Evolutionary conservation across 768 basidiomycete genomes (phyloP), one percentile per base, ranked within the genome.

Genomic region (Naganishia randhawae): DNA sequence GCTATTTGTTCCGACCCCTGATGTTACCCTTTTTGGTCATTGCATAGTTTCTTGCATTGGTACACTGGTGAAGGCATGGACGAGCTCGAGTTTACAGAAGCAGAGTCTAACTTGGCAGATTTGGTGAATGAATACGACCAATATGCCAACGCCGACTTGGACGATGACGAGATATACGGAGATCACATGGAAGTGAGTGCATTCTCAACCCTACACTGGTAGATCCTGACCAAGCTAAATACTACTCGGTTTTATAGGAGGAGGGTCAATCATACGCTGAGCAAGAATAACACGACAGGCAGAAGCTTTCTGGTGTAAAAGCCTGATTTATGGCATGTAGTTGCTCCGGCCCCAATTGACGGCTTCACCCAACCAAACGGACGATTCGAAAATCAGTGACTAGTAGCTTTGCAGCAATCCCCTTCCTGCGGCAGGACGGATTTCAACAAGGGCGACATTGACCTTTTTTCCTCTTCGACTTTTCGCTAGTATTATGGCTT

Each of bases 31-130:
- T 48, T 14, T 19, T 48, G 32, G 27, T 61, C 1, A 1, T 14
- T 22, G 37, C 48, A n/a, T 48, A 62, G 67, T 41, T 68, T 68
- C 67, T 68, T 68, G 57, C 68, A 69, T 42, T 63, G 71, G 69
- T 75, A 75, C 72, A 75, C 73, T 62, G 75, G 73, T 32, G 76
- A 75, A 54, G 74, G 76, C 50, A 75, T 75, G 74, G 73, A 74
- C 66, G 73, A 75, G 69, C 71, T 74, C 71, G 76, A 77, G 54
- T 77, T 77, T 70, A 74, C 71, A 29, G 76, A 77, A 50, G 76
- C 76, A 41, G 76, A 77, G 52, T 68, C 71, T 37, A 75, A 77
- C 69, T 68, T 77, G 67, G 70, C 73, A 11, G 76, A 77, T 55
- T 61, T 77, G 63, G 72, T 72, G 63, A 72, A 69, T 65, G 76